phyloP scores from a whole-genome alignment of 352 stramenopile genomes.

The Thalassiosira mediterranea region DNA sequence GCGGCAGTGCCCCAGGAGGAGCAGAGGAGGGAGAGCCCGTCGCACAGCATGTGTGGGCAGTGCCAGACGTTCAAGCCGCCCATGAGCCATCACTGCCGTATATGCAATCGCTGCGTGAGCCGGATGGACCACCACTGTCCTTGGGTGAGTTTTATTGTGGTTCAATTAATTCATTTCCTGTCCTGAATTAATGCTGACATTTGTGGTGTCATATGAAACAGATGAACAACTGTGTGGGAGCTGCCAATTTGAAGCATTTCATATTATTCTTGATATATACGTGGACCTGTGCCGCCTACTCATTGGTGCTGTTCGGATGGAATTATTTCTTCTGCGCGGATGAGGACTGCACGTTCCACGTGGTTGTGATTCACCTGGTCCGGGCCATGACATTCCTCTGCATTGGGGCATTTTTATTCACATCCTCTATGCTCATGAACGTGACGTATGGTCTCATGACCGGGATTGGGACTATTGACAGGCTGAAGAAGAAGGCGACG shows the following conservation, averaged over 20 bases:
- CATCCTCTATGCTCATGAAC: conserved; percentile 87
- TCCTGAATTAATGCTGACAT: background rate
- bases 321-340: conserved; percentile 84
- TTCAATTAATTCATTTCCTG: background rate
- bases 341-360: conserved; percentile 76
- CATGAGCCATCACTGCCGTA: conserved; percentile 85
- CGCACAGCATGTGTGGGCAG: conserved; percentile 51
- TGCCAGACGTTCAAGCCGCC: conserved; percentile 87
- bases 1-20: conserved; percentile 62
- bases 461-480: conserved; percentile 86
- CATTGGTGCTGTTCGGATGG: conserved; percentile 79
- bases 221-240: conserved; percentile 81
- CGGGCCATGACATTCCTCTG: conserved; percentile 82
- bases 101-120: conserved; percentile 85
- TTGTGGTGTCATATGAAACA: too few species aligned
- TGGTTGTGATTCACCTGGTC: conserved; percentile 81
- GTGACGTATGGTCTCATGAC: conserved; percentile 86
- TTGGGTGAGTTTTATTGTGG: conserved; percentile 68
- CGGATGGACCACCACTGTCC: conserved; percentile 88
- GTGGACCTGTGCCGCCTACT: conserved; percentile 72
- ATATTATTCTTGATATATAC: conserved; percentile 85
- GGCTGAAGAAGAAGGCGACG: conserved; percentile 83
- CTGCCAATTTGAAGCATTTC: conserved; percentile 83
- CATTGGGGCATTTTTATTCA: conserved; percentile 84
- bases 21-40: conserved; percentile 7